A percentile compares a stretch with the other conserved stretches of the same genome.
These are phyloP conservation scores for Agaricales sp. DNA, from an alignment of 1,284 basidiomycete species.

Conservation along the genomic window DNA sequence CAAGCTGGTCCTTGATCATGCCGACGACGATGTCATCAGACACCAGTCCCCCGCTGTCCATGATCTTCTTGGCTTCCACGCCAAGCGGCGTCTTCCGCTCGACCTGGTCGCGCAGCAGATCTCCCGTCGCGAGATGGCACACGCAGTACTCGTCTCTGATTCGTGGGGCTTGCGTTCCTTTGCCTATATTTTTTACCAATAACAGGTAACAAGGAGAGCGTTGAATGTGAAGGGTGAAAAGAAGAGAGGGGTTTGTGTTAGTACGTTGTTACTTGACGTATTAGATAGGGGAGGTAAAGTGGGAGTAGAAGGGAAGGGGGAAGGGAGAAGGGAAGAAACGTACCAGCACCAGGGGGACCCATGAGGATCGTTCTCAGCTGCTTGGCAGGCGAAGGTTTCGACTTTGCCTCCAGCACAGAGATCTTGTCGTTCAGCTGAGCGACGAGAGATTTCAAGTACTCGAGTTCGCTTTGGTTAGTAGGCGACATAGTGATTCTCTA, in stretches of 20 bases:
- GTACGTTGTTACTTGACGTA: conserved; percentile 1
- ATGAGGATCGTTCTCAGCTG: conserved; percentile 87
- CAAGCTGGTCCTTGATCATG: conserved; percentile 96
- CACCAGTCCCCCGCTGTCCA: conserved; percentile 92
- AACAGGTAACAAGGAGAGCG: too few species aligned
- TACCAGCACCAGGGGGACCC: conserved; percentile 94
- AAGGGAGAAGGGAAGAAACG: conserved; percentile 21
- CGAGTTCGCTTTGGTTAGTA: conserved; percentile 51
- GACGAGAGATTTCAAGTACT: conserved; percentile 85
- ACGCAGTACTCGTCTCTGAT: conserved; percentile 92
- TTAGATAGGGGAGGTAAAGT: not conserved
- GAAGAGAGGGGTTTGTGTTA: conserved; percentile 1
- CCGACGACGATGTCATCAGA: conserved; percentile 95
- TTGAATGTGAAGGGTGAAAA: conserved; percentile 5
- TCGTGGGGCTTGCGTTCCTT: conserved; percentile 95
- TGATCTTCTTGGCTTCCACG: conserved; percentile 92
- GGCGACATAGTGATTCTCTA: not conserved
- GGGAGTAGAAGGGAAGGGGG: not conserved
- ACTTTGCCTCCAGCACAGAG: conserved; percentile 53
- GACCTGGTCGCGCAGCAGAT: conserved; percentile 97
- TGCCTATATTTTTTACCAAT: too few species aligned
- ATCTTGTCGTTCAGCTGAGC: conserved; percentile 79
- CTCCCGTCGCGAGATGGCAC: conserved; percentile 96
- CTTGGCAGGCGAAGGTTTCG: conserved; percentile 61
- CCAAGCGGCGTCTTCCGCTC: conserved; percentile 82